Conservation (phyloP, 2,329 filamentous ascomycete species). For the Neonectria punicea region DNA sequence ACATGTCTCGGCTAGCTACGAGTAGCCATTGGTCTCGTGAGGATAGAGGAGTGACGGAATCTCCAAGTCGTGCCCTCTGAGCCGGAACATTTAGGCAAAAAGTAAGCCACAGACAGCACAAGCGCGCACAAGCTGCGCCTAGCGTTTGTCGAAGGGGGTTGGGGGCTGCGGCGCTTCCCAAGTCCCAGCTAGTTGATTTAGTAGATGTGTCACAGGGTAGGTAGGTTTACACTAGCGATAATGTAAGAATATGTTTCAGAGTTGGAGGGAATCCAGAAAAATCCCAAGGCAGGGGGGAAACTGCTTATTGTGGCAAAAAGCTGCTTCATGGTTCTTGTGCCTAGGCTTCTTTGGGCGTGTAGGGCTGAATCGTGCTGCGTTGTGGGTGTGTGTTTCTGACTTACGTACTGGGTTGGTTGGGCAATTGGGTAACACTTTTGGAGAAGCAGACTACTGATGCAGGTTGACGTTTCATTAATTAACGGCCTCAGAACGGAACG, state of each 20-base stretch:
- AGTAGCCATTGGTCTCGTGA: background rate
- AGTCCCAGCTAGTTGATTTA: background rate
- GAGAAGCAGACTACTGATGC: background rate
- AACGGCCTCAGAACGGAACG: background rate
- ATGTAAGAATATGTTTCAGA: background rate
- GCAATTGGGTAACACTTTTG: background rate
- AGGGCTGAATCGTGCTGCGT: background rate
- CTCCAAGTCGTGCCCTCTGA: background rate
- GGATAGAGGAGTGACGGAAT: background rate
- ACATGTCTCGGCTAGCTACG: slow-evolving; percentile 13
- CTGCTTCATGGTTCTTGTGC: background rate
- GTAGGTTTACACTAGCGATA: background rate
- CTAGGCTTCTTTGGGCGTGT: slow-evolving; percentile 6
- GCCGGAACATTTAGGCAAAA: slow-evolving; percentile 1
- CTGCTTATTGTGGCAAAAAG: slow-evolving; percentile 16
- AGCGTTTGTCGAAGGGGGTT: background rate
- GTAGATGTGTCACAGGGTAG: background rate
- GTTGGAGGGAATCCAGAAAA: background rate
- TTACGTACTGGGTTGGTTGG: background rate
- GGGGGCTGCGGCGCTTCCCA: slow-evolving; percentile 6
- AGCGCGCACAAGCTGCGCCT: background rate
- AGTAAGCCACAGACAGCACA: slow-evolving; percentile 6
- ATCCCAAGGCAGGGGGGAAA: background rate
- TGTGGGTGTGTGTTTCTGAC: background rate
- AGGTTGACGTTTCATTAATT: background rate